Conservation (phyloP, 495 filamentous ascomycete species). For the Penicillium nucicola region DNA sequence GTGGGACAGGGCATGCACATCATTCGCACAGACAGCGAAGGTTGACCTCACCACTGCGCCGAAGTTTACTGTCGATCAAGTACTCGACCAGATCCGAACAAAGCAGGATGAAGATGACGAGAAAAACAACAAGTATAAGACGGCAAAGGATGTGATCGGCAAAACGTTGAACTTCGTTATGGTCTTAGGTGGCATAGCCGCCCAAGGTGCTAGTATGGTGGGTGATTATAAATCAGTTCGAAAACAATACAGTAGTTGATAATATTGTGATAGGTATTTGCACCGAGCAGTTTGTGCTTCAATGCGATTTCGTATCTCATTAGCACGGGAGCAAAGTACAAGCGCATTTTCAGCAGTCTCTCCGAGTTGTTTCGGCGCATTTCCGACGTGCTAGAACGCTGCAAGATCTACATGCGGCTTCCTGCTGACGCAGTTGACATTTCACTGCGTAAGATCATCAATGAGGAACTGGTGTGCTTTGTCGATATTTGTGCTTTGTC, state of each 20-base stretch:
- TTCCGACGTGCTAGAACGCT: conserved; percentile 25
- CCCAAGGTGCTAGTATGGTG: conserved; percentile 21
- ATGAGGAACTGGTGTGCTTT: conserved; percentile 26
- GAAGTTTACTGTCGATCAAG: conserved; percentile 13
- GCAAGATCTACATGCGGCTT: conserved; percentile 25
- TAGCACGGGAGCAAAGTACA: conserved; percentile 22
- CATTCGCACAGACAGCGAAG: conserved; percentile 17
- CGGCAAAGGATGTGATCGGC: conserved; percentile 15
- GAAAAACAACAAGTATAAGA: conserved; percentile 14
- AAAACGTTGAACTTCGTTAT: conserved; percentile 17
- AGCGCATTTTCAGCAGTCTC: conserved; percentile 27
- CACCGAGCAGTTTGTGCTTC: conserved; percentile 21
- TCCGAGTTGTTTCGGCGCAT: conserved; percentile 20
- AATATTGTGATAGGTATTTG: conserved; percentile 13
- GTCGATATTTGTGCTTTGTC: conserved; percentile 24
- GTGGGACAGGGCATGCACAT: conserved; percentile 15
- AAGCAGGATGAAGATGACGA: conserved; percentile 18
- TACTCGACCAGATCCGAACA: conserved; percentile 17
- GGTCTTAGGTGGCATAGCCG: conserved; percentile 18
- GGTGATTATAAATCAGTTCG: not conserved
- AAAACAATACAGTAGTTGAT: not conserved
- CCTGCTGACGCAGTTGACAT: conserved; percentile 19
- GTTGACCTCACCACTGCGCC: conserved; percentile 16
- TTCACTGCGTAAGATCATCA: conserved; percentile 22
- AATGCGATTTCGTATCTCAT: conserved; percentile 26